Conservation (phyloP, 2,329 filamentous ascomycete species). For the Aspergillus uvarum region DNA sequence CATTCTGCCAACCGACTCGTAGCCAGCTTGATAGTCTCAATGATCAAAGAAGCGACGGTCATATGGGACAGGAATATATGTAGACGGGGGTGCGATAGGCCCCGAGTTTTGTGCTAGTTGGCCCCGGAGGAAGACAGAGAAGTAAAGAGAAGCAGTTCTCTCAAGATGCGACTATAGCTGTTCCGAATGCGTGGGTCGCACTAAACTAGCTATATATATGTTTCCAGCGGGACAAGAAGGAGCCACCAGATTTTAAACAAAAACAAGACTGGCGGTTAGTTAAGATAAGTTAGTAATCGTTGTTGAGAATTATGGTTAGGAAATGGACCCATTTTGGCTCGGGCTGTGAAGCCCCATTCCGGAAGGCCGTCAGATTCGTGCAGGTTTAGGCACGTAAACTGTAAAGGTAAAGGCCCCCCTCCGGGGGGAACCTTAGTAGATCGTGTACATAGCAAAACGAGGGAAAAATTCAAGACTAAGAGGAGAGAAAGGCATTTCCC, state of each 20-base stretch:
- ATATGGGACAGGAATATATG: slow-evolving; percentile 13
- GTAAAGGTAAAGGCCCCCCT: background rate
- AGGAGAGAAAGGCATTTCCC: background rate
- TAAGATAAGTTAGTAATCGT: slow-evolving; percentile 15
- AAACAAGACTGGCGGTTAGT: slow-evolving; percentile 15
- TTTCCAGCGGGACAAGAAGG: slow-evolving; percentile 7
- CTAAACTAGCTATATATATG: slow-evolving; percentile 18
- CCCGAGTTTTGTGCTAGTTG: slow-evolving; percentile 11
- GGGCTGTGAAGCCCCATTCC: slow-evolving; percentile 6
- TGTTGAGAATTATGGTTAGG: slow-evolving; percentile 6
- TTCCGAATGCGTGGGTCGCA: slow-evolving; percentile 25
- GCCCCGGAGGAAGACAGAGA: slow-evolving; percentile 6
- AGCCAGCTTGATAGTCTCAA: slow-evolving; percentile 2
- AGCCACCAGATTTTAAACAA: slow-evolving; percentile 6
- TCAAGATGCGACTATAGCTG: slow-evolving; percentile 21
- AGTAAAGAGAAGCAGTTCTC: slow-evolving; percentile 6
- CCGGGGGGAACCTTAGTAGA: background rate
- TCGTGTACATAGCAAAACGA: background rate
- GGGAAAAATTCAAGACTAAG: background rate
- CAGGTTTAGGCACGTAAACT: slow-evolving; percentile 7
- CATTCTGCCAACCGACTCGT: slow-evolving; percentile 20
- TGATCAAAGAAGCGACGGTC: slow-evolving; percentile 8
- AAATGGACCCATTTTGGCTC: slow-evolving; percentile 5
- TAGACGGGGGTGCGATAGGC: slow-evolving; percentile 14
- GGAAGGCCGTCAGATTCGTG: slow-evolving; percentile 6